Percentiles rank a stretch among this genome's conserved stretches.
phyloP scores from a whole-genome alignment of 176 grass and related monocot species.

The Aegilops speltoides region DNA sequence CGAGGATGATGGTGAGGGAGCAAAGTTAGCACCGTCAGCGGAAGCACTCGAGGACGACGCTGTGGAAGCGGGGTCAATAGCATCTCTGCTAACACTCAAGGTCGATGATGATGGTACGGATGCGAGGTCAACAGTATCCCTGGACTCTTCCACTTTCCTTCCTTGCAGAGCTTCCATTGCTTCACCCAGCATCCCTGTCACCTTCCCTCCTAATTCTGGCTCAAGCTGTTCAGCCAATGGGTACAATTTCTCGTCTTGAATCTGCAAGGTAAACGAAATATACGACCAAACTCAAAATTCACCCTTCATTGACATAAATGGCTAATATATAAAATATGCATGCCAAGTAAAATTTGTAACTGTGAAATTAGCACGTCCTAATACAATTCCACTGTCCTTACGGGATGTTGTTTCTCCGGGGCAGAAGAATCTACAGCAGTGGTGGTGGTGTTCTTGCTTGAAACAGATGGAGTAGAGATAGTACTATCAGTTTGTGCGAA shows the following conservation, averaged over 20 bases:
- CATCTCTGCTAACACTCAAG: too few relatives aligned
- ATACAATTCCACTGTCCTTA: neutral
- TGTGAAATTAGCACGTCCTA: neutral
- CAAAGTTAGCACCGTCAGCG: neutral
- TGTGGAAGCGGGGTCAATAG: neutral
- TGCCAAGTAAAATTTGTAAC: neutral
- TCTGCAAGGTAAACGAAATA: neutral
- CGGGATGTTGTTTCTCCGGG: neutral
- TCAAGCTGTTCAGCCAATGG: neutral
- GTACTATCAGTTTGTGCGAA: neutral
- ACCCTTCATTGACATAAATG: neutral
- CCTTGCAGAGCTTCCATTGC: neutral
- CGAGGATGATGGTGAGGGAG: neutral
- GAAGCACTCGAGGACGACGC: neutral
- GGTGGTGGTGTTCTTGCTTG: neutral
- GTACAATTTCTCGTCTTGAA: neutral
- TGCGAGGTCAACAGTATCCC: neutral
- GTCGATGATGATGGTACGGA: too few relatives aligned
- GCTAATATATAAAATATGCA: neutral
- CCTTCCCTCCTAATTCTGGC: neutral
- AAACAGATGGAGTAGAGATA: neutral
- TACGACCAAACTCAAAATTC: neutral
- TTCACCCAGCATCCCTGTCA: neutral
- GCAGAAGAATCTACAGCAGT: neutral
- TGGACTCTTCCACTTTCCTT: neutral